Base-by-base conservation (phyloP, 2,329 filamentous ascomycete species). In the Rhynchosporium agropyri region DNA sequence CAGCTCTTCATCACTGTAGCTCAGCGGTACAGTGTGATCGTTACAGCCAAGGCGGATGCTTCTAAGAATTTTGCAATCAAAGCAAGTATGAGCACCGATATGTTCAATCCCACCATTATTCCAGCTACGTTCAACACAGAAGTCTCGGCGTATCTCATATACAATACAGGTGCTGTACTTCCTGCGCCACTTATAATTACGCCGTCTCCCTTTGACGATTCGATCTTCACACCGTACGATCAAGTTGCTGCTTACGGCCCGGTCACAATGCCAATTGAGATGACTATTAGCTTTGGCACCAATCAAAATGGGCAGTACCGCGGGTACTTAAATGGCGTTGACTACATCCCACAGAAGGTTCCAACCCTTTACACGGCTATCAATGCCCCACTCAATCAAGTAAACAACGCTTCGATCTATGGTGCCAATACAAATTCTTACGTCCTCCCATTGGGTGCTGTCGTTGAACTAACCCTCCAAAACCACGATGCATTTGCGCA, bases 341-440 rank as follows among this genome's bases (percentile, higher is more conserved):
- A 89, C 36, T 96, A 93, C 74, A 83, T 84, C 2, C 62, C 77
- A 0, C 91, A 89, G 51, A 90, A 91, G 73, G 91, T 56, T 5
- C 92, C 92, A 0, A 87, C 89, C 0, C 80, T 96, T 0, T 96
- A 92, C 79, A 91, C 89, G 0, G 90, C 83, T 0, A 79, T 96
- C 2, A 86, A 86, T 1, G 60, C 62, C 15, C 63, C 63, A 3
- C 85, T 84, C 12, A 69, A 74, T 2, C 59, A 75, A 2, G 73
- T 79, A 31, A 75, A 76, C 29, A 79, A 90, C 62, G 78, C 85
- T 0, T 67, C 72, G 2, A 77, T 91, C 12, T 91, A 91, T 70
- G 89, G 89, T 31, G 73, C 49, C 13, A 43, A 80, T 43, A 82
- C 83, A 74, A 87, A 89, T 69, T 76, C 85, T 0, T 81, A 90